Conservation (phyloP, 352 stramenopile species). For the Phytophthora syringae region DNA sequence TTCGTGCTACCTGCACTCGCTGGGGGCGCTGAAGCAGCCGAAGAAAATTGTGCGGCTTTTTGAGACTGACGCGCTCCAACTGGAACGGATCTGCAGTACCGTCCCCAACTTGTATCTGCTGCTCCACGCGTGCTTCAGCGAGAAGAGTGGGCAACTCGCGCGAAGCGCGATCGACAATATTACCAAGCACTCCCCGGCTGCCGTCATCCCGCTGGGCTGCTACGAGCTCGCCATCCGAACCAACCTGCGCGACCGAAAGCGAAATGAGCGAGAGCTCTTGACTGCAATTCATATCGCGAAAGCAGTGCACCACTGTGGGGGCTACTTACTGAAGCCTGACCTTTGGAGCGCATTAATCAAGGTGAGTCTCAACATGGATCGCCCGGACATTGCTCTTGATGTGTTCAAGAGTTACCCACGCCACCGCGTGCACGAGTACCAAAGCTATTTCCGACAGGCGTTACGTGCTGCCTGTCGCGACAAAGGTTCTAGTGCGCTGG, state of each 20-base stretch:
- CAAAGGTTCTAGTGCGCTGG: constrained; percentile 37
- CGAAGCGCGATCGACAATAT: constrained; percentile 42
- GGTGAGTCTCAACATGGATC: constrained; percentile 44
- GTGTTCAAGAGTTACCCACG: constrained; percentile 51
- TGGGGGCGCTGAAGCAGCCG: constrained; percentile 31
- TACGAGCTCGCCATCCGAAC: constrained; percentile 48
- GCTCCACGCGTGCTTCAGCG: constrained; percentile 35
- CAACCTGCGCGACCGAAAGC: constrained; percentile 38
- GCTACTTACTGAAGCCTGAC: constrained; percentile 49
- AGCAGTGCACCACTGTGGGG: constrained; percentile 38
- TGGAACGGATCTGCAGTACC: constrained; percentile 33
- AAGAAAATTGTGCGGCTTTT: constrained; percentile 43
- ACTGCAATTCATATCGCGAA: constrained; percentile 46
- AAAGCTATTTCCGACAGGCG: constrained; percentile 48
- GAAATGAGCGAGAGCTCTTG: constrained; percentile 34
- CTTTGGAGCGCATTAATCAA: constrained; percentile 60
- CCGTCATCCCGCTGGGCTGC: constrained; percentile 38
- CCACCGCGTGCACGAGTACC: constrained; percentile 46
- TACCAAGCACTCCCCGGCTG: constrained; percentile 20
- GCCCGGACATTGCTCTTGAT: constrained; percentile 41
- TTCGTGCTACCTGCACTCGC: constrained; percentile 36
- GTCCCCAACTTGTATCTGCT: constrained; percentile 38
- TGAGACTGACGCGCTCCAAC: constrained; percentile 27
- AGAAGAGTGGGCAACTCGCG: constrained; percentile 43
- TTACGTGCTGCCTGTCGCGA: constrained; percentile 41